phyloP scores from a whole-genome alignment of 2,329 filamentous ascomycete genomes.

The Botrytis hyacinthi region DNA sequence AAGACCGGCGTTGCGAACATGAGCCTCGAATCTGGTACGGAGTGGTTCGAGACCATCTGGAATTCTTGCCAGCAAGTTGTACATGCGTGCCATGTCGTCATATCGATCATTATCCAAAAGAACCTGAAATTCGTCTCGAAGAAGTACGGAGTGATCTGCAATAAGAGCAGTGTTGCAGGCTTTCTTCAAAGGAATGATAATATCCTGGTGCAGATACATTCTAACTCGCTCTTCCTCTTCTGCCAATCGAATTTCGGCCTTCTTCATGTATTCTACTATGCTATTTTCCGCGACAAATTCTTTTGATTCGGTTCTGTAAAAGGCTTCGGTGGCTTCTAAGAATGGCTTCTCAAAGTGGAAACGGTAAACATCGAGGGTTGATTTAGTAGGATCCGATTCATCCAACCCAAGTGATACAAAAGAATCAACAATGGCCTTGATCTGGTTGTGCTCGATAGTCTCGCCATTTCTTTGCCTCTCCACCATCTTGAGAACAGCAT shows the following conservation, averaged over 20 bases:
- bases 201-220: constrained; percentile 89
- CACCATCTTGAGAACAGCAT: constrained; percentile 87
- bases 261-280: constrained; percentile 99
- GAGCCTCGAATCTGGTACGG: constrained; percentile 81
- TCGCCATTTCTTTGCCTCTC: constrained; percentile 97
- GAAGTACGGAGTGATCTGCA: constrained; percentile 77
- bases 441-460: constrained; percentile 94
- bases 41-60: constrained; percentile 89
- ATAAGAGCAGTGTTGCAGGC: constrained; percentile 88
- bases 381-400: constrained; percentile 88
- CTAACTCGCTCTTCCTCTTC: constrained; percentile 94
- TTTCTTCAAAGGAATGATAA: constrained; percentile 78
- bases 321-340: constrained; percentile 75
- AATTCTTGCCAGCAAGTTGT: constrained; percentile 83
- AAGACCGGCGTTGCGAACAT: constrained; percentile 86
- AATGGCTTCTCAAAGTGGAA: constrained; percentile 92
- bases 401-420: constrained; percentile 95
- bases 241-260: constrained; percentile 82
- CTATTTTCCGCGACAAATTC: constrained; percentile 95
- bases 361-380: constrained; percentile 92
- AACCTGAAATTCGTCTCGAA: constrained; percentile 93
- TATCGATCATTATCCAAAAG: constrained; percentile 91
- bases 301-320: constrained; percentile 90
- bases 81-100: constrained; percentile 96
- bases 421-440: constrained; percentile 94